A percentile compares a stretch with the other conserved stretches of the same genome.
phyloP scores from a whole-genome alignment of 2,329 filamentous ascomycete genomes.

The Paecilomyces niveus region DNA sequence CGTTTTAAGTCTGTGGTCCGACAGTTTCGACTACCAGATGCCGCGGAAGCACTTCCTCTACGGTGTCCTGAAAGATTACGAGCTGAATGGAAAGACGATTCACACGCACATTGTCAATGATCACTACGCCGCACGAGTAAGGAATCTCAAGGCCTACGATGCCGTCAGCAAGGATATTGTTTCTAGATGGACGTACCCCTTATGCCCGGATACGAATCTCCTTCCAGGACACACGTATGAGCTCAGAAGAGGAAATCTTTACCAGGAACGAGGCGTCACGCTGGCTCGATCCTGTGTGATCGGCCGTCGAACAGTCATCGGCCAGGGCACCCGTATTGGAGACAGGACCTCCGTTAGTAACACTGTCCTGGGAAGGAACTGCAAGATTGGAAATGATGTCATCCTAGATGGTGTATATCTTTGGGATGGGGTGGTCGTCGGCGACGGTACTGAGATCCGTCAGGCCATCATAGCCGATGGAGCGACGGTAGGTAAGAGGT shows the following conservation, averaged over 20 bases:
- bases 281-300: conserved; percentile 66
- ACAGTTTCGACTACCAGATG: conserved; percentile 94
- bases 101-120: conserved; percentile 79
- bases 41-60: conserved; percentile 83
- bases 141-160: conserved; percentile 83
- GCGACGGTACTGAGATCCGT: conserved; percentile 63
- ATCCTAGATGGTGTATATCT: conserved; percentile 72
- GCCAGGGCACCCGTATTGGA: conserved; percentile 67
- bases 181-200: conserved; percentile 77
- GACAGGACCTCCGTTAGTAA: conserved; percentile 62
- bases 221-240: conserved; percentile 70
- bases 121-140: conserved; percentile 79
- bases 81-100: conserved; percentile 94
- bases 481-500: conserved; percentile 63
- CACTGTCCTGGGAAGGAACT: conserved; percentile 76
- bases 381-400: conserved; percentile 80
- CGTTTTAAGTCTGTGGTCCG: conserved; percentile 88
- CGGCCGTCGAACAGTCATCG: conserved; percentile 64
- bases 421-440: conserved; percentile 77
- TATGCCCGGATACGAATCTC: conserved; percentile 84
- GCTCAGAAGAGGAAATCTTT: conserved; percentile 61
- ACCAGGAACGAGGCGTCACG: conserved; percentile 71
- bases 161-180: conserved; percentile 82
- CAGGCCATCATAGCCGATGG: conserved; percentile 71
- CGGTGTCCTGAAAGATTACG: conserved; percentile 91